Evolutionary conservation across 2,329 filamentous ascomycete genomes (phyloP), one percentile per base, ranked within the genome.

Genomic region (Exophiala calicioides): DNA sequence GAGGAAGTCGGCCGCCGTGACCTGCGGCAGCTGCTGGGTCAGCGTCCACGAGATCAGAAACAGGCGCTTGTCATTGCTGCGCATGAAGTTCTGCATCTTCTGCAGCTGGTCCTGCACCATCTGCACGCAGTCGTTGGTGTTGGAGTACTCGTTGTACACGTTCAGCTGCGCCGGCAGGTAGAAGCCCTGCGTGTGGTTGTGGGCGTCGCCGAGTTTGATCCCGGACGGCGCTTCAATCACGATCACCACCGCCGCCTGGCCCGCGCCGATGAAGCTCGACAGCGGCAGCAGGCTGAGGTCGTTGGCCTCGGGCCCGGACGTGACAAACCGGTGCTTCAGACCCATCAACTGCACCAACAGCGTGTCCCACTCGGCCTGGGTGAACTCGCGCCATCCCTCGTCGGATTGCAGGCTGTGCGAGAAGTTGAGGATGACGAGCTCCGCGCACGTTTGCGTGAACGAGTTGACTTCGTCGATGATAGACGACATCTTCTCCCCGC

Each of bases 351-450:
- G 66, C 43, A 64, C 58, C 41, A 75, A 72, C 31, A 75, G 68
- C 10, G 61, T 55, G 56, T 70, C 65, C 61, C 69, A 69, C 19
- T 74, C 66, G 13, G 57, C 56, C 13, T 67, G 55, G 5, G 58
- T 61, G 46, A 74, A 69, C 43, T 67, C 58, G 24, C 58, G 62
- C 47, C 65, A 69, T 16, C 62, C 53, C 34, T 68, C 58, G 23
- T 69, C 65, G 3, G 69, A 68, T 48, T 73, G 65, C 7, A 72
- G 58, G 4, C 68, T 70, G 30, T 75, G 74, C 10, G 67, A 66
- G n/a, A 77, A 58, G 26, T 71, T 67, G 41, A 76, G 64, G 45
- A 77, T 70, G 42, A 77, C 63, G 36, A 76, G 61, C 50, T 77
- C 73, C 9, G 70, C 57, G 49, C 70, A 68, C 13, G 72, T 60